phyloP scores from a whole-genome alignment of 345 rosid species.

The Garcia nutans region DNA sequence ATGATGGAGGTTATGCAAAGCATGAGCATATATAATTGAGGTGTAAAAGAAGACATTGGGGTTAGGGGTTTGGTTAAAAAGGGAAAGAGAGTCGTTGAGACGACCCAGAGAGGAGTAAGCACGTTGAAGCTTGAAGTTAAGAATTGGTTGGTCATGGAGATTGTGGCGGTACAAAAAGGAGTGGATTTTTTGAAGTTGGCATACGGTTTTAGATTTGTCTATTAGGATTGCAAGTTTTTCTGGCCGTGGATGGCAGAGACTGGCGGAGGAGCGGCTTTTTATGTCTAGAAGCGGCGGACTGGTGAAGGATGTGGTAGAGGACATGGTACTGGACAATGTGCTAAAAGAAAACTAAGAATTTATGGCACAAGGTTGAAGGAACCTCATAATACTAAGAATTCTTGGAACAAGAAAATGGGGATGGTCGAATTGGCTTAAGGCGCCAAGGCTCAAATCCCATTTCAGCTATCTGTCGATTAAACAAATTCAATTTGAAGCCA shows the following conservation, averaged over 20 bases:
- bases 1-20: conserved; percentile 37
- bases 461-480: no score
- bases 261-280: conserved; percentile 19
- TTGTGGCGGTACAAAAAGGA: conserved; percentile 63
- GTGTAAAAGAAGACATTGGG: conserved; percentile 63
- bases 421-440: conserved; percentile 99
- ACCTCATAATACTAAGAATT: no score
- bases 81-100: conserved; percentile 45
- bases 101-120: conserved; percentile 63
- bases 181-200: conserved; percentile 59
- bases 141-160: conserved; percentile 48
- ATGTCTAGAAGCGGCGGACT: conserved; percentile 10
- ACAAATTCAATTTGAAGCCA: no score
- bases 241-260: conserved; percentile 29
- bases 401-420: conserved; percentile 24
- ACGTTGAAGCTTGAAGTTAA: conserved; percentile 80
- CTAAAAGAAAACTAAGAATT: no score
- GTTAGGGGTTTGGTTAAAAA: conserved; percentile 47
- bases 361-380: no score
- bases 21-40: conserved; percentile 53
- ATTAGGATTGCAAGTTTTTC: conserved; percentile 46
- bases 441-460: conserved; percentile 99
- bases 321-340: conserved; percentile 29
- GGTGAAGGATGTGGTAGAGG: conserved; percentile 33
- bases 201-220: conserved; percentile 44